phyloP scores from a whole-genome alignment of 2,329 filamentous ascomycete genomes.

The Eutypella sp. region DNA sequence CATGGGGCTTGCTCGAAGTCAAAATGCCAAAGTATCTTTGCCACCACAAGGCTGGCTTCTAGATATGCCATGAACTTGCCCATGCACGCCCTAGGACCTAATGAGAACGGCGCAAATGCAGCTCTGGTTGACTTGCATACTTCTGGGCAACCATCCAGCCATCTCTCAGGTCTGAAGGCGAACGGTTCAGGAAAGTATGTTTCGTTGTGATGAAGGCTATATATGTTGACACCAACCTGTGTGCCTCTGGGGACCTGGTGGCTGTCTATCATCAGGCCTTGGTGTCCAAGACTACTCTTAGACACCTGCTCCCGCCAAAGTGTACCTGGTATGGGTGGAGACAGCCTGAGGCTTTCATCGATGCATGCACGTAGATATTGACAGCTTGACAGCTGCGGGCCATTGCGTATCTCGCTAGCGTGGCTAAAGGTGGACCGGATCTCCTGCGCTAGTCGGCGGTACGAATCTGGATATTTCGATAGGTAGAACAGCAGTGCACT shows the following conservation, averaged over 20 bases:
- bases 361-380: not conserved
- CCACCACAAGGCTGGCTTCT: not conserved
- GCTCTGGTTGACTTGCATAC: not conserved
- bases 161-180: conserved; percentile 1
- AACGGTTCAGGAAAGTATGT: not conserved
- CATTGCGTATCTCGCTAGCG: not conserved
- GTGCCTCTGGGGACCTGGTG: not conserved
- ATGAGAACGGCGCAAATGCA: conserved; percentile 5
- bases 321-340: not conserved
- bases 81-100: not conserved
- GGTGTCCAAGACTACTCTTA: not conserved
- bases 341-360: not conserved
- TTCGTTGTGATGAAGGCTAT: not conserved
- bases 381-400: not conserved
- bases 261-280: not conserved
- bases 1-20: not conserved
- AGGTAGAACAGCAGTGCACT: conserved; percentile 8
- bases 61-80: not conserved
- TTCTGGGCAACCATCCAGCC: not conserved
- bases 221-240: not conserved
- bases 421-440: conserved; percentile 4
- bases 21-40: not conserved
- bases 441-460: conserved; percentile 2
- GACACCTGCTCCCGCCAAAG: not conserved
- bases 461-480: not conserved